Evolutionary conservation across 208 protist genomes (phyloP).

Genomic region (Trypanosoma conorhini): DNA sequence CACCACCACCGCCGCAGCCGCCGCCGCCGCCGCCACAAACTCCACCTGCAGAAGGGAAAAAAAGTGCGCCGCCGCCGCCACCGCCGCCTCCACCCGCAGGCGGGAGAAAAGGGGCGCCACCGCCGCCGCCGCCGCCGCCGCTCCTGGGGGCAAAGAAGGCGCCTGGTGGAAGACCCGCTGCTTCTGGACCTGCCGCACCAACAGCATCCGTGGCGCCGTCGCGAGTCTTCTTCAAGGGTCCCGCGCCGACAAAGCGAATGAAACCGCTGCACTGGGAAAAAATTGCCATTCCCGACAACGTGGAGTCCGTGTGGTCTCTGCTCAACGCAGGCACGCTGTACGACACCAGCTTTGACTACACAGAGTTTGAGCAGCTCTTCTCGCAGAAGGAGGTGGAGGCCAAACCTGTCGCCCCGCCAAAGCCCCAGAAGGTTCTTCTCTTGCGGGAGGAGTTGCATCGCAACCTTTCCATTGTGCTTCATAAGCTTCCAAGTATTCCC

Average conservation of each 20-base stretch:
- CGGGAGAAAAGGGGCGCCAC: slow-evolving; percentile 13
- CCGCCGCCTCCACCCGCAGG: slow-evolving; percentile 26
- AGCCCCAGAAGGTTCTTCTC: slow-evolving; percentile 33
- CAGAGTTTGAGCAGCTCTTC: slow-evolving; percentile 42
- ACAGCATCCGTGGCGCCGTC: not conserved
- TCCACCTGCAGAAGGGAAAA: slow-evolving; percentile 3
- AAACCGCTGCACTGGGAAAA: slow-evolving; percentile 43
- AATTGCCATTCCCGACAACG: slow-evolving; percentile 18
- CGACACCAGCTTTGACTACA: slow-evolving; percentile 32
- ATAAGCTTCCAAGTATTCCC: slow-evolving; percentile 33
- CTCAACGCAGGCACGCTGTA: slow-evolving; percentile 13
- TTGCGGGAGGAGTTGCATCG: slow-evolving; percentile 28
- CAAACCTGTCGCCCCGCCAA: slow-evolving; percentile 8
- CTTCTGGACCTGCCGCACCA: not conserved
- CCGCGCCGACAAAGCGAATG: slow-evolving; percentile 35
- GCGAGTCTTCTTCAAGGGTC: slow-evolving; percentile 25
- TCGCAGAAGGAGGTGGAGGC: slow-evolving; percentile 40
- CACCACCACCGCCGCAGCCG: not conserved
- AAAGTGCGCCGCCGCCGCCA: slow-evolving; percentile 23
- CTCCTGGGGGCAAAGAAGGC: slow-evolving; percentile 7
- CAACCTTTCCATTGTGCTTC: slow-evolving; percentile 45
- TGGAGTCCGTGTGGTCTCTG: slow-evolving; percentile 29
- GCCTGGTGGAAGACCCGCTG: not conserved
- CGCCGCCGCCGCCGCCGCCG: slow-evolving; percentile 14
- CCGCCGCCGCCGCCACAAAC: not conserved